Percentiles rank a stretch among this genome's conserved stretches.
Evolutionary conservation across 2,329 filamentous ascomycete genomes (phyloP).

Genomic region (Lecanosticta acicola): DNA sequence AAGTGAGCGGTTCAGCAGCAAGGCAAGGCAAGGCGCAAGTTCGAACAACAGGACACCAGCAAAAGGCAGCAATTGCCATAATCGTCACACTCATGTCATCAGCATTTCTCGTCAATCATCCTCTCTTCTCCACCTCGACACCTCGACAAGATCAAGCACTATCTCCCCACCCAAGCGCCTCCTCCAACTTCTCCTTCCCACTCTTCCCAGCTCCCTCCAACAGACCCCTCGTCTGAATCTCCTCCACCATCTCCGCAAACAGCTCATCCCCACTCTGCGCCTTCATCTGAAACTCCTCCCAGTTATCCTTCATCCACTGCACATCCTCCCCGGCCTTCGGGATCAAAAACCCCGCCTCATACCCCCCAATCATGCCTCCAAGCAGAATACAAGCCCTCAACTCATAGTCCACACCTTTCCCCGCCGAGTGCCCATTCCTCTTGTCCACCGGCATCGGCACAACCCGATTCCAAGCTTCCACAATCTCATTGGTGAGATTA

Average conservation of each 20-base stretch:
- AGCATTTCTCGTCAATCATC: no score
- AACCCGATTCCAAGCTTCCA: slow-evolving; percentile 28
- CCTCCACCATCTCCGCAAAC: slow-evolving; percentile 30
- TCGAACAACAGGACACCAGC: not conserved
- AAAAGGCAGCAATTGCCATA: not conserved
- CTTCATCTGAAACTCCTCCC: slow-evolving; percentile 30
- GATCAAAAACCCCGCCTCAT: slow-evolving; percentile 30
- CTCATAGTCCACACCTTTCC: slow-evolving; percentile 12
- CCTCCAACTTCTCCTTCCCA: slow-evolving; percentile 22
- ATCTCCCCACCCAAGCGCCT: slow-evolving; percentile 28
- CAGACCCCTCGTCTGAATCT: slow-evolving; percentile 30
- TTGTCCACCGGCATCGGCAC: slow-evolving; percentile 22
- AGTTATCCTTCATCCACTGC: slow-evolving; percentile 27
- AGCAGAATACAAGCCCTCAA: slow-evolving; percentile 25
- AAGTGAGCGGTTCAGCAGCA: not conserved
- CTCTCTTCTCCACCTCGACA: no score
- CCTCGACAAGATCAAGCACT: no score
- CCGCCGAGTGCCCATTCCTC: no score
- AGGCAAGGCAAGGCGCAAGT: not conserved
- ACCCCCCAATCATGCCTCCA: slow-evolving; percentile 29
- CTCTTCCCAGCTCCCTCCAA: slow-evolving; percentile 18
- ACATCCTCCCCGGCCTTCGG: slow-evolving; percentile 7
- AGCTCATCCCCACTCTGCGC: slow-evolving; percentile 33
- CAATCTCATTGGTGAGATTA: slow-evolving; percentile 23
- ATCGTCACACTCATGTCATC: not conserved